Evolutionary conservation across 2,329 filamentous ascomycete genomes (phyloP), one percentile per base, ranked within the genome.

Genomic region (Sporothrix mexicana): DNA sequence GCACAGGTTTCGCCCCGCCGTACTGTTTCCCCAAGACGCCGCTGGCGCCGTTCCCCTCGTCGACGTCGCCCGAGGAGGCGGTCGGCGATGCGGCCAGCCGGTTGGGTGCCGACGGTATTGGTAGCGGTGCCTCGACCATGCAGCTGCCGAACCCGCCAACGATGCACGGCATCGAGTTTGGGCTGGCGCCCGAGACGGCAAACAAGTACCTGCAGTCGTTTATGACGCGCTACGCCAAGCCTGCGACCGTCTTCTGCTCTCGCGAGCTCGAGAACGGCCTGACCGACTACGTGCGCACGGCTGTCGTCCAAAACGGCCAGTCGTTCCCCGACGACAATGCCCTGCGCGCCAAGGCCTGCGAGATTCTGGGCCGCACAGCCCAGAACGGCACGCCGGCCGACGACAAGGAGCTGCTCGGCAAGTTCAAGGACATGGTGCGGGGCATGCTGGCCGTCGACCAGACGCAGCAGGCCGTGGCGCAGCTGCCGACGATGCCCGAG

Each of bases 211-310:
- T 88, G 47, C 81, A 83, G 74, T 81, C 80, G 2, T 80, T 88
- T 49, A 79, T 81, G 0, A 82, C 80, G 9, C 81, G 84, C 6
- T 84, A 83, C 73, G 80, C 82, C 15, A 83, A 83, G 10, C 86
- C 86, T 0, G 85, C 86, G 0, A 79, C 79, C 9, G 82, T 90
- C 0, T 90, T 91, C 78, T 89, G 87, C 79, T 88, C 86, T 20
- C 82, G 86, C 7, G 87, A 90, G 76, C 82, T 91, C 25, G 88
- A 90, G 78, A 80, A 78, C n/a, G 87, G 85, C 1, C 80, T 91
- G 15, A 78, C 82, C 12, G 82, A 83, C 20, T 88, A 85, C 75
- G 86, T 88, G 6, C 80, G 82, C 43, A 77, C 79, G 12, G 77
- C 77, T 3, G 80, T 79, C 0, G 83, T 83, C 2, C 10, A n/a